Base-by-base conservation (phyloP, 2,329 filamentous ascomycete species). In the Pyricularia grisea region DNA sequence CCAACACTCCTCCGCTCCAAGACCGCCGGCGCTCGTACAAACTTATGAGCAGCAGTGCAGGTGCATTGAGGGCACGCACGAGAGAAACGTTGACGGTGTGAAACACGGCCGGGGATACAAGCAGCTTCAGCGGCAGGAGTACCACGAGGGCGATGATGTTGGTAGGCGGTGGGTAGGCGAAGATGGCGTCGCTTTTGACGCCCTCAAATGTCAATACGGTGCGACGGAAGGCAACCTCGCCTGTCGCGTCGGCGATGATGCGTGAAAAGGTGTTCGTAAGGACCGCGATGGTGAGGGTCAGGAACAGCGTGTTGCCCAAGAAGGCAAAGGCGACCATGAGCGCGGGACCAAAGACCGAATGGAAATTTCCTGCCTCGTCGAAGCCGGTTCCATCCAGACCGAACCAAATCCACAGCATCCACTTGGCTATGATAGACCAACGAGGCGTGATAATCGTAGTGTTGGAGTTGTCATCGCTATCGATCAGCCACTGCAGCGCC, bases 331-430 rank as follows among this genome's bases (percentile, higher is more conserved):
- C 83, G 69, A 92, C 84, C 85, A 92, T 92, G 11, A 92, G 81
- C 0, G 86, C 81, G 0, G 90, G 90, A 0, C 90, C 90, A 2
- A 92, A 82, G 28, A 90, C 78, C 76, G 86, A 81, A 75, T 92
- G 89, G 77, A 92, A 90, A 65, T 88, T 84, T 10, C 78, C 79
- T 2, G 80, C 81, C 70, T 81, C 79, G 70, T 84, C 81, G 65
- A 85, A 88, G 9, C 87, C 87, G 3, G 84, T 88, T 7, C 87
- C 92, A 73, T 95, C 92, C 1, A 96, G 85, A 2, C 92, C 92
- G 75, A 96, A 95, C 92, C 92, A 96, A 72, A 96, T 94, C 85
- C 91, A 95, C 1, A 95, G 85, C 92, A 96, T 94, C 92, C 92
- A 96, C 78, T 94, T 93, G 64, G 88, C 88, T 71, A 95, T 93